Evolutionary conservation across 768 basidiomycete genomes (phyloP), one percentile per base, ranked within the genome.

Genomic region (Mycena sanguinolenta): DNA sequence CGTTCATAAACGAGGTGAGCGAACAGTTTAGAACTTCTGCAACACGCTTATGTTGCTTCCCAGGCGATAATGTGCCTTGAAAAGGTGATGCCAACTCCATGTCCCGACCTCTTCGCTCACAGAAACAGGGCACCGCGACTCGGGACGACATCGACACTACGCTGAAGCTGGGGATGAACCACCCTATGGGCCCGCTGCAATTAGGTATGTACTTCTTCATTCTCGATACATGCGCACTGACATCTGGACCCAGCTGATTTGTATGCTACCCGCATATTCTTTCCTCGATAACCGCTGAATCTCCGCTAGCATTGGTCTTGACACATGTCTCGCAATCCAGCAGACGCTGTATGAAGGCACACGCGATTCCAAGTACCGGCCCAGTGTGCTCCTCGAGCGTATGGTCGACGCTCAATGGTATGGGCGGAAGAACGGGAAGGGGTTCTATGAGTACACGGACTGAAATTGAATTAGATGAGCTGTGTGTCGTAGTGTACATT

Each of bases 391-490:
- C 21, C 87, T 99, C 12, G 94, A 96, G 75, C 88, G 95, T 39
- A 98, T 99, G 97, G 97, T 99, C 6, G 95, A 97, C 77, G 97
- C 97, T 23, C 91, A 93, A 58, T 99, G 95, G 94, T 86, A 93
- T 60, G 97, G 97, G 14, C 92, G 87, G 85, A 97, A 97, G 86
- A 95, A 89, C 67, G 96, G 96, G 5, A 95, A 93, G 79, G 96
- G 97, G 21, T 98, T 98, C 80, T 98, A 98, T 76, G 95, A 97
- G 72, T 98, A 98, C 76, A 75, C 79, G 49, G 73, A 75, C 36
- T 55, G 34, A 55, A 36, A 27, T 55, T 38, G 25, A 34, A 38
- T 38, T 58, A 38, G 14, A 38, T 36, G n/a, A 25, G 25, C 8
- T 58, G 55, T 17, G 55, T 58, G 55, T 25, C 36, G 34, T 58